Evolutionary conservation across 805 yeast species (phyloP).

Genomic region (Saturnispora galanensis): DNA sequence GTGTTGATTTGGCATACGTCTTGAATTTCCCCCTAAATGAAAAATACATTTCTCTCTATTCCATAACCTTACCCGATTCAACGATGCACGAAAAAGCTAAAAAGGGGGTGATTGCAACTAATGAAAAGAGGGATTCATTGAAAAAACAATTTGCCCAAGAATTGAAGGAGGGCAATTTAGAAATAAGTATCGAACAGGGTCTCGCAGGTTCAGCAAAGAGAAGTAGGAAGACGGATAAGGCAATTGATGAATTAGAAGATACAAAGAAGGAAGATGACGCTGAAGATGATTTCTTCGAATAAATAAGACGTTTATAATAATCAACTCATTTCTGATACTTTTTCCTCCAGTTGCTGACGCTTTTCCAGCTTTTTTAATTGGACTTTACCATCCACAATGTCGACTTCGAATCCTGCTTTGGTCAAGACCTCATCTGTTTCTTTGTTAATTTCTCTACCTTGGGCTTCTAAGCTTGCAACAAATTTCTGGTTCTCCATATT

Average conservation of each 20-base stretch:
- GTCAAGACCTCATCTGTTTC: conserved; percentile 34
- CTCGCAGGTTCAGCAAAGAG: conserved; percentile 25
- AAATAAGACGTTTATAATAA: not conserved
- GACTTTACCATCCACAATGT: conserved; percentile 63
- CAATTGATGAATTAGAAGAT: conserved; percentile 12
- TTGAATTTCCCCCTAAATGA: conserved; percentile 67
- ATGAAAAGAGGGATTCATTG: conserved; percentile 34
- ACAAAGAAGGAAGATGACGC: conserved; percentile 14
- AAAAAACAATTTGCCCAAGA: conserved; percentile 44
- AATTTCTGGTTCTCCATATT: conserved; percentile 67
- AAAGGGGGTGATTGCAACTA: conserved; percentile 35
- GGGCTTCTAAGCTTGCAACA: conserved; percentile 70
- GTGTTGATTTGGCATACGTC: conserved; percentile 65
- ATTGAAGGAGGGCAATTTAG: conserved; percentile 44
- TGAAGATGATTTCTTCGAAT: conserved; percentile 29
- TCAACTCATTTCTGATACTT: conserved; percentile 13
- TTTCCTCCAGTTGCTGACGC: conserved; percentile 6
- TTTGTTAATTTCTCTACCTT: conserved; percentile 48
- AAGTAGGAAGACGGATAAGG: conserved; percentile 9
- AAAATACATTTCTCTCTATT: conserved; percentile 74
- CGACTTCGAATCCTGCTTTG: conserved; percentile 71
- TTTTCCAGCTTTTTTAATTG: conserved; percentile 31
- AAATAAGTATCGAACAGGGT: conserved; percentile 40
- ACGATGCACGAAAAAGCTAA: conserved; percentile 27
- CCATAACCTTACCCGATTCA: conserved; percentile 31